Evolutionary conservation across 169 alveolate genomes (phyloP).

Genomic region (Babesia ovata): DNA sequence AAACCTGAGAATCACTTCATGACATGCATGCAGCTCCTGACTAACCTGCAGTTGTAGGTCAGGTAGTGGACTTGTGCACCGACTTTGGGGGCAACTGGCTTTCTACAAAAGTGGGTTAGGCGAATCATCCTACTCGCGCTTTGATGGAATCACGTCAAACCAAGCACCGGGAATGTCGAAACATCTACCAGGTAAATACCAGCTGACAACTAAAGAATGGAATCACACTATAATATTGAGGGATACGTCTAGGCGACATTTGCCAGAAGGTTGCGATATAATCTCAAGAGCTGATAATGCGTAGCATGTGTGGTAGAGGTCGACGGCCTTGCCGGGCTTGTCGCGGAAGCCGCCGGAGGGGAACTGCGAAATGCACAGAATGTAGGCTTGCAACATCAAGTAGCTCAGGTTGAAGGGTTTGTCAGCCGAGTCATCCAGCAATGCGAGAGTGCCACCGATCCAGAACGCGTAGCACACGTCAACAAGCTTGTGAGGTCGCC

Average conservation of each 20-base stretch:
- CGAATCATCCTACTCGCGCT: no score
- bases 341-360: slow-evolving; percentile 91
- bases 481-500: slow-evolving; percentile 95
- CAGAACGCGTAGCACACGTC: slow-evolving; percentile 97
- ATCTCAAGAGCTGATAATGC: slow-evolving; percentile 88
- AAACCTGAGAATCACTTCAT: no score
- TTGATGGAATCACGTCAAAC: no score
- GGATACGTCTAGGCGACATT: not conserved
- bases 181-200: no score
- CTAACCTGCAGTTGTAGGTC: no score
- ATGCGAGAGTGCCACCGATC: slow-evolving; percentile 90
- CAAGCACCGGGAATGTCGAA: no score
- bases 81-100: no score
- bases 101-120: no score
- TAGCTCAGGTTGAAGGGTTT: slow-evolving; percentile 3
- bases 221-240: not conserved
- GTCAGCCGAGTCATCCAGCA: slow-evolving; percentile 32
- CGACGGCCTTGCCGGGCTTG: slow-evolving; percentile 93
- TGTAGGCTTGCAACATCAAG: slow-evolving; percentile 61
- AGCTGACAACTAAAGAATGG: no score
- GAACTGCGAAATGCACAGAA: slow-evolving; percentile 74
- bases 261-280: slow-evolving; percentile 26
- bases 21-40: no score
- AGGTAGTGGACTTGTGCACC: no score
- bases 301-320: slow-evolving; percentile 94